These are phyloP conservation scores for Chalara sp. DNA, from an alignment of 2,329 filamentous ascomycete species.

Conservation along the genomic window DNA sequence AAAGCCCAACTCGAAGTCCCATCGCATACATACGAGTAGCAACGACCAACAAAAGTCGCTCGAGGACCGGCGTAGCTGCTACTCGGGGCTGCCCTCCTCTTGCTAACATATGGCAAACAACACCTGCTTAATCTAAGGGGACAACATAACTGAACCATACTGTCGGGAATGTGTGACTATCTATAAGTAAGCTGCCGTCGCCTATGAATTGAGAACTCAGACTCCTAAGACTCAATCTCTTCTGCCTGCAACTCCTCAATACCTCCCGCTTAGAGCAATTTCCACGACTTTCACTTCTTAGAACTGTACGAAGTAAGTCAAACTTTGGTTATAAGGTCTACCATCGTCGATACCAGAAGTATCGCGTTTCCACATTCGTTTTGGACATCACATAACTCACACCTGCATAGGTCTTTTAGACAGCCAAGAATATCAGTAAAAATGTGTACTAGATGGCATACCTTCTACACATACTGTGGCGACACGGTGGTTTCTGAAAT, in stretches of 20 bases:
- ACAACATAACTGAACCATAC: constrained; percentile 15
- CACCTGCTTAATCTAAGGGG: constrained; percentile 1
- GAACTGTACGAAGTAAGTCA: background rate
- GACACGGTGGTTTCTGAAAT: background rate
- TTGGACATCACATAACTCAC: too few species aligned
- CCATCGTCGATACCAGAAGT: background rate
- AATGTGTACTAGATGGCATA: too few species aligned
- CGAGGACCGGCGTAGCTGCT: constrained; percentile 15
- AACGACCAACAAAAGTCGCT: constrained; percentile 20
- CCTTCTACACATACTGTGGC: background rate
- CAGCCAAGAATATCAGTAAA: too few species aligned
- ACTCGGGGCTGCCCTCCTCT: constrained; percentile 13
- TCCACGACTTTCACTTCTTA: background rate
- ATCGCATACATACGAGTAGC: constrained; percentile 17
- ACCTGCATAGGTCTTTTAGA: too few species aligned
- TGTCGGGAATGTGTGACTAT: constrained; percentile 25
- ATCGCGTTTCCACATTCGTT: background rate
- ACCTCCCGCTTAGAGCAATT: background rate
- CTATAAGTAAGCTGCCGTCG: constrained; percentile 24
- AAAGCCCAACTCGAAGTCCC: constrained; percentile 14
- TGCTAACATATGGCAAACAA: constrained; percentile 23
- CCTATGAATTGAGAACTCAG: constrained; percentile 4
- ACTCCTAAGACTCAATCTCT: background rate
- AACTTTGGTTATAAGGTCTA: background rate
- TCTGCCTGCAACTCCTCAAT: background rate